Evolutionary conservation across 2,329 filamentous ascomycete species (phyloP).

Genomic region (Exophiala oligosperma): DNA sequence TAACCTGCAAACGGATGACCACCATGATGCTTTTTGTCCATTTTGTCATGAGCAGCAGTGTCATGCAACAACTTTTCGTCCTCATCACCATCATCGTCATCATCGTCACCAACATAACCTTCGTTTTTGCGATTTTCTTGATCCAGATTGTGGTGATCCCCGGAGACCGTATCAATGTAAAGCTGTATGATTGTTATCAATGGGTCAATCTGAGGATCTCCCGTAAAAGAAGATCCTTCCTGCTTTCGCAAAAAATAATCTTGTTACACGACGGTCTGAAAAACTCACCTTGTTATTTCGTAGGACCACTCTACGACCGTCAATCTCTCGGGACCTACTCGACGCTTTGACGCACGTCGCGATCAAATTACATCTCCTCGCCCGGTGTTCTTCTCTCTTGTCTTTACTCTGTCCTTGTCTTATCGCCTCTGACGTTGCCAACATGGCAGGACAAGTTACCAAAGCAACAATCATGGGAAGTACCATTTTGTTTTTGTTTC

Average conservation of each 20-base stretch:
- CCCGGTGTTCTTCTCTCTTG: slow-evolving; percentile 52
- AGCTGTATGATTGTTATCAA: background rate
- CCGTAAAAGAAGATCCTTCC: too few species aligned
- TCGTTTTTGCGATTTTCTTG: too few species aligned
- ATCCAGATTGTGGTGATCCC: too few species aligned
- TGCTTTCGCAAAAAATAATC: too few species aligned
- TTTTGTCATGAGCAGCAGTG: slow-evolving; percentile 12
- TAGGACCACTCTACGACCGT: slow-evolving; percentile 47
- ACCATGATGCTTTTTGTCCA: too few species aligned
- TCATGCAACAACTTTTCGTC: background rate
- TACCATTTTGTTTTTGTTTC: slow-evolving; percentile 36
- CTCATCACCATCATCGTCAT: background rate
- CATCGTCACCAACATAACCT: background rate
- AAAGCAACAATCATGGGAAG: slow-evolving; percentile 45
- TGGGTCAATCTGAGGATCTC: too few species aligned
- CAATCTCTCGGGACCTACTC: slow-evolving; percentile 44
- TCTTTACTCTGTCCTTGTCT: slow-evolving; percentile 52
- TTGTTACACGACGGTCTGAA: too few species aligned
- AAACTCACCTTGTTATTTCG: slow-evolving; percentile 43
- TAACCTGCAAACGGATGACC: slow-evolving; percentile 62
- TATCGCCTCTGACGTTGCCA: slow-evolving; percentile 52
- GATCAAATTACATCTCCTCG: slow-evolving; percentile 50
- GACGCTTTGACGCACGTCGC: slow-evolving; percentile 49
- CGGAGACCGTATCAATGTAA: background rate
- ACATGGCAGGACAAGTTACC: slow-evolving; percentile 45